phyloP scores from a whole-genome alignment of 345 rosid species.

The Dipteronia sinensis region DNA sequence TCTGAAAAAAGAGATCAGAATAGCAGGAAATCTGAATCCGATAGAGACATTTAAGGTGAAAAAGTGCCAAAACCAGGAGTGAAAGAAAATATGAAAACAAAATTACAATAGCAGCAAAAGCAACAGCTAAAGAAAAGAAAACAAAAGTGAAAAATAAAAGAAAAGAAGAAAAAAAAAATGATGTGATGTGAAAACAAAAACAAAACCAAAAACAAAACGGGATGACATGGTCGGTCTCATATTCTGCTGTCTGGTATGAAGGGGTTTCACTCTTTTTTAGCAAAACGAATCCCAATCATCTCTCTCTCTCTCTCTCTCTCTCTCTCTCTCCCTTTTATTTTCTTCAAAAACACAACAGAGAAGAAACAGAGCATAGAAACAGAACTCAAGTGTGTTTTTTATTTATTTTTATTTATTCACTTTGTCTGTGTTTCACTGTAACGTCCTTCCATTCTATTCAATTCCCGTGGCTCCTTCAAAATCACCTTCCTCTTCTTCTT shows the following conservation, averaged over 20 bases:
- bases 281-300: constrained; percentile 20
- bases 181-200: constrained; percentile 24
- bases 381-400: neutral
- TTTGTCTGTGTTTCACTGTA: neutral
- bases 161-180: neutral
- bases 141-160: neutral
- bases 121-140: neutral
- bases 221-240: constrained; percentile 35
- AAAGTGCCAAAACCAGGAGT: neutral
- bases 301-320: neutral
- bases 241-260: constrained; percentile 59
- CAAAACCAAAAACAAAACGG: constrained; percentile 21
- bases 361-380: neutral
- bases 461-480: neutral
- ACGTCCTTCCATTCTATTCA: no score
- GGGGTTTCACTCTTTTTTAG: constrained; percentile 29
- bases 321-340: neutral
- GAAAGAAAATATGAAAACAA: neutral
- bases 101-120: constrained; percentile 18
- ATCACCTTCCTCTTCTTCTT: neutral
- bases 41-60: neutral
- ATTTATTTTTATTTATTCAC: neutral
- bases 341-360: neutral
- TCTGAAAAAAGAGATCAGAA: no score
- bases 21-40: no score